Evolutionary conservation across 2,329 filamentous ascomycete genomes (phyloP).

Genomic region (Claviceps pazoutovae): DNA sequence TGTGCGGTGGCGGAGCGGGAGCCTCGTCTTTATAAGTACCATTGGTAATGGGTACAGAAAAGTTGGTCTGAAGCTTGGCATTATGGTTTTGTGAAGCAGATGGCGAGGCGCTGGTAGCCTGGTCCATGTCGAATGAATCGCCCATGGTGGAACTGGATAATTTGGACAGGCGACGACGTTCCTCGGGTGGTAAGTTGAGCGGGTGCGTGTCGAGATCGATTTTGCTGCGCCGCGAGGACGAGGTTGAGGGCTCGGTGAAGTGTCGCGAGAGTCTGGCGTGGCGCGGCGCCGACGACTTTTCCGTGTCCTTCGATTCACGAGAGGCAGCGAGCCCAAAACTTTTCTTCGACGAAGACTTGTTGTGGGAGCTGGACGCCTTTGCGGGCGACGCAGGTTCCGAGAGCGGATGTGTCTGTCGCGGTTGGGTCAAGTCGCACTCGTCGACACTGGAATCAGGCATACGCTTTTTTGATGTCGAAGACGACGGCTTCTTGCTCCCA

Average conservation of each 20-base stretch:
- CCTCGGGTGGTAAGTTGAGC: constrained; percentile 78
- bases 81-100: constrained; percentile 29
- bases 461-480: constrained; percentile 24
- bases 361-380: constrained; percentile 21
- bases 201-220: constrained; percentile 65
- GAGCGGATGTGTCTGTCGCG: constrained; percentile 17
- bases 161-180: constrained; percentile 62
- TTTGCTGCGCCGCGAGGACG: constrained; percentile 36
- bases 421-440: constrained; percentile 21
- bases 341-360: constrained; percentile 16
- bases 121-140: constrained; percentile 65
- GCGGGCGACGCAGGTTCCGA: constrained; percentile 24
- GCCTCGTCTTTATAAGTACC: constrained; percentile 29
- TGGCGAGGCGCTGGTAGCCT: constrained; percentile 36
- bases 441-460: constrained; percentile 20
- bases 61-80: constrained; percentile 28
- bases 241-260: constrained; percentile 32
- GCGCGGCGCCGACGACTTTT: constrained; percentile 13
- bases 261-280: constrained; percentile 33
- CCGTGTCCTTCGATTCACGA: constrained; percentile 11
- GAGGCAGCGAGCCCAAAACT: constrained; percentile 18
- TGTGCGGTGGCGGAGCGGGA: constrained; percentile 60
- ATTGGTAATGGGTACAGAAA: constrained; percentile 39
- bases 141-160: constrained; percentile 46
- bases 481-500: constrained; percentile 25